phyloP scores from a whole-genome alignment of 169 alveolate genomes.

The Cryptosporidium ubiquitum region DNA sequence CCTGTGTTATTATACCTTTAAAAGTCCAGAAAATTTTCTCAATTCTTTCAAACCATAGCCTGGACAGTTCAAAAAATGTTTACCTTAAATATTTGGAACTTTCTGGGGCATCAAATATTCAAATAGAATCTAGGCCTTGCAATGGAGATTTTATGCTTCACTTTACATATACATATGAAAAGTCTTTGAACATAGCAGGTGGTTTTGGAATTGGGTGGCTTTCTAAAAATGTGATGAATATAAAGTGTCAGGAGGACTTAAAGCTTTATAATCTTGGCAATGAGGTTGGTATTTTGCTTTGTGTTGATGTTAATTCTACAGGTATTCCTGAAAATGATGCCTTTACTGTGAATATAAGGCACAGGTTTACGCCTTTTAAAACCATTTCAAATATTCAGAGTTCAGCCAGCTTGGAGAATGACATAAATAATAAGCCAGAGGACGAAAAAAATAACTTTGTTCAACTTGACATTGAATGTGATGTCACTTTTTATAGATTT shows the following conservation, averaged over 20 bases:
- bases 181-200: conserved; percentile 31
- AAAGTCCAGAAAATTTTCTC: conserved; percentile 6
- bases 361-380: conserved; percentile 48
- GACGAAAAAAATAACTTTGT: conserved; percentile 4
- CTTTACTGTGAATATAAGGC: conserved; percentile 48
- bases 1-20: conserved; percentile 43
- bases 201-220: conserved; percentile 65
- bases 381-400: neutral
- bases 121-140: conserved; percentile 40
- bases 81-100: conserved; percentile 34
- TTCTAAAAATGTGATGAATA: conserved; percentile 3
- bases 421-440: neutral
- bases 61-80: conserved; percentile 26
- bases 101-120: conserved; percentile 45
- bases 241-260: conserved; percentile 30
- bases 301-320: conserved; percentile 54
- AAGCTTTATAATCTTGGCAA: conserved; percentile 48
- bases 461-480: conserved; percentile 69
- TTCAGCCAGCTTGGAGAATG: neutral
- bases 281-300: conserved; percentile 39
- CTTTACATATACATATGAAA: conserved; percentile 28
- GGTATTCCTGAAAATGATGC: conserved; percentile 74
- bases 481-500: conserved; percentile 49
- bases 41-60: conserved; percentile 11
- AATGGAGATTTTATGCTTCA: conserved; percentile 42